A percentile compares a stretch with the other conserved stretches of the same genome.
Conservation (phyloP, 257 asterid species). For the Eucommia ulmoides region DNA sequence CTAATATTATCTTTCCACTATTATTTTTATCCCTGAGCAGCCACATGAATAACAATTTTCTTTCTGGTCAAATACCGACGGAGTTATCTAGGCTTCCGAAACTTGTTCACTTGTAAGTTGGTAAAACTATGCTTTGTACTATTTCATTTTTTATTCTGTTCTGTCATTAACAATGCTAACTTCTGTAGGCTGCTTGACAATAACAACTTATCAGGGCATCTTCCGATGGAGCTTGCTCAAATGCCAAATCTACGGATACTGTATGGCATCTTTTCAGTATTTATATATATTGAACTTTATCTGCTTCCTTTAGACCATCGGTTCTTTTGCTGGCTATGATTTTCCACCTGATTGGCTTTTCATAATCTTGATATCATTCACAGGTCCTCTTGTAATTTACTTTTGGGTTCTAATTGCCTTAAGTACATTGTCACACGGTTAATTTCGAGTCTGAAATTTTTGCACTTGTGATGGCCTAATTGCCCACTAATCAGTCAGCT, state of each 20-base stretch:
- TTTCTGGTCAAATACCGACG: conserved; percentile 41
- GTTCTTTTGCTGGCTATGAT: no score
- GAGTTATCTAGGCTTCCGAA: conserved; percentile 24
- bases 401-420: not conserved
- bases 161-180: no score
- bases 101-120: conserved; percentile 38
- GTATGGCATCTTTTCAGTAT: conserved; percentile 33
- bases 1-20: not conserved
- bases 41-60: conserved; percentile 42
- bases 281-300: no score
- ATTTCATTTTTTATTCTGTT: no score
- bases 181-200: conserved; percentile 85
- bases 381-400: not conserved
- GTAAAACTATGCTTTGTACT: not conserved
- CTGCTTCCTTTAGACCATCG: no score
- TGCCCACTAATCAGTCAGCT: no score
- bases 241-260: conserved; percentile 53
- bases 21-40: conserved; percentile 15
- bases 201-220: conserved; percentile 83
- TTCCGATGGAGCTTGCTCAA: conserved; percentile 69
- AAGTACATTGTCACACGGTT: no score
- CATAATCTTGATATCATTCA: not conserved
- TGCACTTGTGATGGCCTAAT: no score
- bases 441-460: no score
- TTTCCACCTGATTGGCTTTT: not conserved